These are phyloP conservation scores for Barnettozyma populi DNA, from an alignment of 805 yeast species.

Conservation along the genomic window DNA sequence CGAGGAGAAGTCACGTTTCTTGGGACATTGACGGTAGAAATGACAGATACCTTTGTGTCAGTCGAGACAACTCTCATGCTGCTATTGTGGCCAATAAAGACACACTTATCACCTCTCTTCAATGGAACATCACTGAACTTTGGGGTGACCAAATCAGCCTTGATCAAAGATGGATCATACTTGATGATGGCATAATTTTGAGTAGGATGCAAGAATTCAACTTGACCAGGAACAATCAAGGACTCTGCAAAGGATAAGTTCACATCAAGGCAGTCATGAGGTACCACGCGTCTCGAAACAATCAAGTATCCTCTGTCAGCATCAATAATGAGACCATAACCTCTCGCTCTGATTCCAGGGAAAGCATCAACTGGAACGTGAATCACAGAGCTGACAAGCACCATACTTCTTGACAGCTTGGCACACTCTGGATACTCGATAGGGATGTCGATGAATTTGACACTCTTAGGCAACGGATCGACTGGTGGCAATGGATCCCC, in stretches of 20 bases:
- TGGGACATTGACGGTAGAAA: conserved; percentile 70
- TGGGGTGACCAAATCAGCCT: conserved; percentile 70
- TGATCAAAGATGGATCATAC: conserved; percentile 71
- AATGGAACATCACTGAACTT: conserved; percentile 50
- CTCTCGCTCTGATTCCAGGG: conserved; percentile 53
- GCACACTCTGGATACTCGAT: conserved; percentile 48
- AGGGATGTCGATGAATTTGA: conserved; percentile 67
- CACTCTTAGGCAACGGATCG: conserved; percentile 49
- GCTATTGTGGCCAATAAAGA: conserved; percentile 78
- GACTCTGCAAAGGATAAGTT: conserved; percentile 81
- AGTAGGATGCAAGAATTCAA: conserved; percentile 80
- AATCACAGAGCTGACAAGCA: conserved; percentile 56
- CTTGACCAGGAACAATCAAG: conserved; percentile 71
- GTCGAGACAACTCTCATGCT: conserved; percentile 65
- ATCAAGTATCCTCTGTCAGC: conserved; percentile 74
- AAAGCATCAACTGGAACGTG: conserved; percentile 76
- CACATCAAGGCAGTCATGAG: conserved; percentile 73
- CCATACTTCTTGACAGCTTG: conserved; percentile 60
- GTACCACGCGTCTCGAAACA: conserved; percentile 72
- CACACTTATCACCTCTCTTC: conserved; percentile 67
- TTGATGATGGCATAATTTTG: conserved; percentile 79
- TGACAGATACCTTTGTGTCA: conserved; percentile 71
- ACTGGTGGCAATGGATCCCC: conserved; percentile 55
- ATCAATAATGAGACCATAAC: conserved; percentile 79
- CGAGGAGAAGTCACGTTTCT: conserved; percentile 65